Percentiles rank a stretch among this genome's conserved stretches.
These are phyloP conservation scores for Cryptococcus jaspeensis DNA, from an alignment of 1,284 basidiomycete species.

Conservation along the genomic window DNA sequence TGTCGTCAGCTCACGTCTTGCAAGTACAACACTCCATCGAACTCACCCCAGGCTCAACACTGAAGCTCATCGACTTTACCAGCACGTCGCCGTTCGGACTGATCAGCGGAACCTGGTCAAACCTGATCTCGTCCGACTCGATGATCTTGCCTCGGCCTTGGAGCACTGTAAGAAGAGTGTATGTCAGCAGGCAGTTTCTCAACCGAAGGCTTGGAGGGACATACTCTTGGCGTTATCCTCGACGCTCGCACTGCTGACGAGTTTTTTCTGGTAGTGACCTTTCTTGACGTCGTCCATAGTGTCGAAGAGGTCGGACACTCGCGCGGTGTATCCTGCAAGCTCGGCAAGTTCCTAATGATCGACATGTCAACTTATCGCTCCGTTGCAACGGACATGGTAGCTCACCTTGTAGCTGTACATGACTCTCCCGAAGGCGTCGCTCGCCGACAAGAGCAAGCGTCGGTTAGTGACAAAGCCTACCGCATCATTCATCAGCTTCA, in stretches of 20 bases:
- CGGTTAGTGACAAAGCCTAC: constrained; percentile 91
- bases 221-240: constrained; percentile 76
- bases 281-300: constrained; percentile 85
- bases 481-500: constrained; percentile 3
- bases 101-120: constrained; percentile 91
- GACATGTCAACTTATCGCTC: neutral
- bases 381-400: neutral
- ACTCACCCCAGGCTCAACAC: constrained; percentile 77
- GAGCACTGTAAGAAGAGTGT: constrained; percentile 67
- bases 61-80: constrained; percentile 78
- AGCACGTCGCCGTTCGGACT: constrained; percentile 95
- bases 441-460: constrained; percentile 70
- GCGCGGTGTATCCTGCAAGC: constrained; percentile 90
- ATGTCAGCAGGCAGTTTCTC: constrained; percentile 7
- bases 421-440: constrained; percentile 61
- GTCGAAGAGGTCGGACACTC: constrained; percentile 84
- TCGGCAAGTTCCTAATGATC: constrained; percentile 71
- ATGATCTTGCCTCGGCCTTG: constrained; percentile 74
- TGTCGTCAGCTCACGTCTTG: constrained; percentile 5
- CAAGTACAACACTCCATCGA: neutral
- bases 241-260: constrained; percentile 71
- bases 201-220: constrained; percentile 34
- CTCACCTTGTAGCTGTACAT: constrained; percentile 90
- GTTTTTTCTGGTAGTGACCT: constrained; percentile 84
- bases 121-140: constrained; percentile 78